These are phyloP conservation scores for Diutina catenulata DNA, from an alignment of 1,139 yeast genomes.

Conservation along the genomic window DNA sequence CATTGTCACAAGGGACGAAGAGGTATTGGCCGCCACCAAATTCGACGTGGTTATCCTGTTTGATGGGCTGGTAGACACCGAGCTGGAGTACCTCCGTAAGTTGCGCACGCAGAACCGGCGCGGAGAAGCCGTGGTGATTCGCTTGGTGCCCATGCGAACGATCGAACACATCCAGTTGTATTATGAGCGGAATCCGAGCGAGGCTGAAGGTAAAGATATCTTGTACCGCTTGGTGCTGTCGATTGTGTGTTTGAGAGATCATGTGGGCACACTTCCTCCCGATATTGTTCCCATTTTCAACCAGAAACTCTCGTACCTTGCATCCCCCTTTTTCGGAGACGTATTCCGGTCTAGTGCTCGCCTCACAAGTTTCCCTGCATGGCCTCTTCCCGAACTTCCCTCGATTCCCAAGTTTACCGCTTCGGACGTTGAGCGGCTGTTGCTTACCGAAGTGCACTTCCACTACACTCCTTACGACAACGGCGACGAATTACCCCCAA, in stretches of 20 bases:
- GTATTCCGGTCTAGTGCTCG: constrained; percentile 14
- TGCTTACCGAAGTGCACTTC: constrained; percentile 66
- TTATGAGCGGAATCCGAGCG: constrained; percentile 13
- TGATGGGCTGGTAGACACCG: constrained; percentile 54
- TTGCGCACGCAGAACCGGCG: constrained; percentile 22
- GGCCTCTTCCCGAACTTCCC: constrained; percentile 79
- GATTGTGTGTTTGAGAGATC: constrained; percentile 69
- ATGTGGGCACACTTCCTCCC: constrained; percentile 76
- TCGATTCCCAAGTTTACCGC: constrained; percentile 50
- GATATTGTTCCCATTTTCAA: constrained; percentile 68
- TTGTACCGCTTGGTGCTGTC: constrained; percentile 68
- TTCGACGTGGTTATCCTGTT: constrained; percentile 59
- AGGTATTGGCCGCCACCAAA: constrained; percentile 15
- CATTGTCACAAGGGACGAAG: constrained; percentile 17
- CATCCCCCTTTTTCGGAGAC: constrained; percentile 42
- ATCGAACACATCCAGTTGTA: constrained; percentile 60
- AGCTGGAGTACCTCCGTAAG: constrained; percentile 16
- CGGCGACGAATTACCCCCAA: constrained; percentile 17
- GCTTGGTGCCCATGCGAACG: constrained; percentile 67
- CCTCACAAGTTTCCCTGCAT: constrained; percentile 20
- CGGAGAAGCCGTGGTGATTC: constrained; percentile 41
- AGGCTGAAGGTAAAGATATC: constrained; percentile 26
- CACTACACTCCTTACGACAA: constrained; percentile 45
- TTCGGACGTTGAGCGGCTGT: constrained; percentile 66
- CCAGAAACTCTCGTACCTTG: constrained; percentile 51